Evolutionary conservation across 345 rosid genomes (phyloP).

Genomic region (Corymbia maculata): DNA sequence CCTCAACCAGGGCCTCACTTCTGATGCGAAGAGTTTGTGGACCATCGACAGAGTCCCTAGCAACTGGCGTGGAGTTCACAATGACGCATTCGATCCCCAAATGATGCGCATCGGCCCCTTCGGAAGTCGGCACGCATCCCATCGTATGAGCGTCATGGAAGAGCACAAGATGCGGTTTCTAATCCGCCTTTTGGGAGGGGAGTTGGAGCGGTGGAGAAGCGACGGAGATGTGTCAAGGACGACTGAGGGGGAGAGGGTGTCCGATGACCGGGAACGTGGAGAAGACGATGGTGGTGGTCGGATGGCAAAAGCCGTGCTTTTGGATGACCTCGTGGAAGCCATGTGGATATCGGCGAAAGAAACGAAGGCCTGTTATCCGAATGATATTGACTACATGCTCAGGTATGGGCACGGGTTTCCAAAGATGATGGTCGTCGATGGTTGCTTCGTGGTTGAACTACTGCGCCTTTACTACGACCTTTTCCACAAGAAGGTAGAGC

Average conservation of each 20-base stretch:
- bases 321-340: not conserved
- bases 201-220: not conserved
- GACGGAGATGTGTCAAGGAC: not conserved
- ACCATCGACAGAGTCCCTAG: not conserved
- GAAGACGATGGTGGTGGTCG: not conserved
- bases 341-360: not conserved
- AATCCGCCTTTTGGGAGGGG: not conserved
- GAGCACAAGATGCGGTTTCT: conserved; percentile 3
- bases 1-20: not conserved
- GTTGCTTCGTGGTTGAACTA: conserved; percentile 4
- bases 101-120: not conserved
- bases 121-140: not conserved
- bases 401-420: not conserved
- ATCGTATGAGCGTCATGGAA: not conserved
- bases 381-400: no score
- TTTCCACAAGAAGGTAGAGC: not conserved
- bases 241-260: not conserved
- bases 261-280: not conserved
- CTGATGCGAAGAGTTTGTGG: not conserved
- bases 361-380: conserved; percentile 1
- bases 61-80: not conserved
- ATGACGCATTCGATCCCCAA: not conserved
- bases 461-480: not conserved
- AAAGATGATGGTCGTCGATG: conserved; percentile 1
- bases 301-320: not conserved